phyloP scores from a whole-genome alignment of 306 rosid genomes.

The Begonia masoniana region DNA sequence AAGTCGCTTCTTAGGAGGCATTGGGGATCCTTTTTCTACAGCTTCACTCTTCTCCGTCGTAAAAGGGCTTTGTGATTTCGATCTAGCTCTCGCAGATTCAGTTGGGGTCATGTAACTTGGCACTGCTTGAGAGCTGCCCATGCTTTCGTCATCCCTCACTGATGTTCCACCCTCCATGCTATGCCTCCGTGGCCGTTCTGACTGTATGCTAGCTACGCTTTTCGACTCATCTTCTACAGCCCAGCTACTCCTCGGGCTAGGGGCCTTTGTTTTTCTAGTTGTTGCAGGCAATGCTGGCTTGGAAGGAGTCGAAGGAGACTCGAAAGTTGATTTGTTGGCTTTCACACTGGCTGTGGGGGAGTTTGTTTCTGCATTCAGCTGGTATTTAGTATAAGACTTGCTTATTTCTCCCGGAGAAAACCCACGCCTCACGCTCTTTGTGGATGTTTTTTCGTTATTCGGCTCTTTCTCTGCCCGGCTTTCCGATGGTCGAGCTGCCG shows the following conservation, averaged over 20 bases:
- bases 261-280: conserved; percentile 39
- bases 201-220: conserved; percentile 56
- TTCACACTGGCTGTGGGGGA: conserved; percentile 74
- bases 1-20: conserved; percentile 42
- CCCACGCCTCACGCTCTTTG: conserved; percentile 40
- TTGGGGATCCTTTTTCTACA: conserved; percentile 22
- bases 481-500: conserved; percentile 78
- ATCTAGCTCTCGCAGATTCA: conserved; percentile 35
- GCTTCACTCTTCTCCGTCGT: conserved; percentile 17
- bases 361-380: conserved; percentile 61
- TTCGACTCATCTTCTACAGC: conserved; percentile 50
- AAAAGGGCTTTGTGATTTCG: conserved; percentile 28
- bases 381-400: conserved; percentile 82
- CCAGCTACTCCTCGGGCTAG: conserved; percentile 51
- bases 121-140: conserved; percentile 34
- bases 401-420: conserved; percentile 68
- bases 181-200: conserved; percentile 69
- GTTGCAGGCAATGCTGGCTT: conserved; percentile 32
- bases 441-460: conserved; percentile 42
- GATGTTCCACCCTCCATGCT: conserved; percentile 53
- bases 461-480: conserved; percentile 45
- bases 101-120: conserved; percentile 42
- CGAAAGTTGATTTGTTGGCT: conserved; percentile 38
- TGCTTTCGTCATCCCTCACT: conserved; percentile 47
- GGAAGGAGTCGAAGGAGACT: conserved; percentile 54